Base-by-base conservation (phyloP, 2,329 filamentous ascomycete species). In the Clarireedia monteithiana region DNA sequence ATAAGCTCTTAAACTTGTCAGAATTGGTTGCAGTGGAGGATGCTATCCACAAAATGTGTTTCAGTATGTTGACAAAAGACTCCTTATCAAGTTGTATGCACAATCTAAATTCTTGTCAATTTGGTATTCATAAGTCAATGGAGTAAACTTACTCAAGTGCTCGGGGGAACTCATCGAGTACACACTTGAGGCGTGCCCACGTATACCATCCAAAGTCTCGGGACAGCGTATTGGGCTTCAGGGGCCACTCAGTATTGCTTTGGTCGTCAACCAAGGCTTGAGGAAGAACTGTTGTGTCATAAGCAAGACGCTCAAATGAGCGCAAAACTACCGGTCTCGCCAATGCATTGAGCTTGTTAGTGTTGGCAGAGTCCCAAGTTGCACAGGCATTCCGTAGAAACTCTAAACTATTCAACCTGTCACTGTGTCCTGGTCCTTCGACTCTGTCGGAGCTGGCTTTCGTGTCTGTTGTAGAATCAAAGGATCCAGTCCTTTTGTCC, bases 91-190 rank as follows among this genome's bases (percentile, higher is more conserved):
- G 50, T 20, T 62, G 59, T 5, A 59, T 15, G 2, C 56, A 57
- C 26, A 65, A 48, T n/a, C 64, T 67, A 50, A 30, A 9, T 38
- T 15, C 20, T 26, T 65, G 56, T 65, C 57, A 47, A 20, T 46
- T 10, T 34, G 2, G 30, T 17, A 5, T 42, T 17, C 6, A 12
- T 34, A 15, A 17, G 36, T 23, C 42, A 36, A 15, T 20, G 34
- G 12, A 9, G 5, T 12, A 27, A 24, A 58, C 61, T 59, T 59
- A 65, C 66, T 59, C 52, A 6, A 69, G 58, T 23, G 58, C 56
- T 42, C 60, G 60, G 5, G 66, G 63, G 39, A 64, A 64, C 36
- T 68, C 66, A 12, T 63, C 54, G 46, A 68, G 61, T n/a, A 67
- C 20, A 48, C 59, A 66, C 51, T 48, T 52, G 17, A 60, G 24